Base-by-base conservation (phyloP, 2,329 filamentous ascomycete genomes). In the Paramyrothecium roridum region DNA sequence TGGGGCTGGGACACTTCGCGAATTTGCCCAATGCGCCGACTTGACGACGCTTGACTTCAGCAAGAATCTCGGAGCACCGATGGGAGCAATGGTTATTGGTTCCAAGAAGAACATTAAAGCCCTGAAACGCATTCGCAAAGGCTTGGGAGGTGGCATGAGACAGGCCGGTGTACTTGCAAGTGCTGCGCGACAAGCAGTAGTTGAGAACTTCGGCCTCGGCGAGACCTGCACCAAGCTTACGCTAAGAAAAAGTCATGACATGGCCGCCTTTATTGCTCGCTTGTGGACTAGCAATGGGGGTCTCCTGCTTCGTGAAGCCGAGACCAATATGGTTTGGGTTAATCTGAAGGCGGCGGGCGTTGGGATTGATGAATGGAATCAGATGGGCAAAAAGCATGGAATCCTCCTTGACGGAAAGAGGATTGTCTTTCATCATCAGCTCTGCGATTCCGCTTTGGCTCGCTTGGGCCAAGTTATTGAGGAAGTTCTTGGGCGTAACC, bases 251-350 rank as follows among this genome's bases (percentile, higher is more conserved):
- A 80, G 77, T 3, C 86, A 89, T 67, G 69, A 72, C 23, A 79
- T 79, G 22, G 86, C 87, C 1, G 78, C 77, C 65, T 71, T 70
- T 56, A 67, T 84, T 54, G 89, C 85, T 82, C 74, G 73, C 13
- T 68, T 85, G 60, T 92, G 89, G 89, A 79, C 76, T 10, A 73
- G 72, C 21, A 75, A 84, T 33, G 88, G 89, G 17, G 89, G 88
- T 1, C 81, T 80, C 70, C 71, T 88, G 56, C 69, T 76, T n/a
- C 77, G 83, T 56, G 83, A 86, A 0, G 82, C 87, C 4, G 85
- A 92, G 68, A 91, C 88, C 21, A 92, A 92, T 68, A 91, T 92
- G 87, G 81, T 89, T 19, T 92, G 88, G 88, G 63, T 91, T 17
- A n/a, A 43, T 13, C 40, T 45, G 6, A 6, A 20, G 12, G 19